Conservation (phyloP, 345 rosid genomes). For the Fremontodendron californicum region DNA sequence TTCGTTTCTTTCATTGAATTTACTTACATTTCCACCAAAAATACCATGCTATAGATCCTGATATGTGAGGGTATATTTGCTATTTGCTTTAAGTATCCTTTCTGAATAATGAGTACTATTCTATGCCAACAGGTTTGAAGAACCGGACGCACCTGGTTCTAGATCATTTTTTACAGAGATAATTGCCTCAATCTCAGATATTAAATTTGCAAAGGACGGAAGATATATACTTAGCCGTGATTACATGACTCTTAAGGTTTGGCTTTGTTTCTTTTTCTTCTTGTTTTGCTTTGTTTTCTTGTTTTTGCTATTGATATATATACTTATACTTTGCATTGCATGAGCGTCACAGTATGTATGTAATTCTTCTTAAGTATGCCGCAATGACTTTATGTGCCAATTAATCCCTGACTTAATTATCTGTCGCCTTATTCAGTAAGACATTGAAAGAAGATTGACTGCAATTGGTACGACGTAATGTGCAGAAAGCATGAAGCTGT, state of each 20-base stretch:
- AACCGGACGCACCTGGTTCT: constrained; percentile 65
- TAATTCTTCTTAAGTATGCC: neutral
- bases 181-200: constrained; percentile 89
- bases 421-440: neutral
- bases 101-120: neutral
- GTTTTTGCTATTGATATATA: neutral
- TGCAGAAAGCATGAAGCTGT: neutral
- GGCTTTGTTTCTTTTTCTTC: constrained; percentile 4
- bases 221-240: constrained; percentile 87
- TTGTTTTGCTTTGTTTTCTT: constrained; percentile 2
- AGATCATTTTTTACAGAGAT: constrained; percentile 89
- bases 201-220: constrained; percentile 77
- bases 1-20: neutral
- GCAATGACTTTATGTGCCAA: neutral
- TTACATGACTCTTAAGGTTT: constrained; percentile 95
- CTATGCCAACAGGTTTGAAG: constrained; percentile 65
- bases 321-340: neutral
- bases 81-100: neutral
- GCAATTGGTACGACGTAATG: neutral
- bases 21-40: neutral
- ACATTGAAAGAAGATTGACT: neutral
- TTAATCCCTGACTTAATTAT: neutral
- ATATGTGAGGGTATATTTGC: neutral
- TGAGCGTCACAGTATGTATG: neutral
- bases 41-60: neutral